Base-by-base conservation (phyloP, 2,329 filamentous ascomycete genomes). In the Colletotrichum orbiculare region DNA sequence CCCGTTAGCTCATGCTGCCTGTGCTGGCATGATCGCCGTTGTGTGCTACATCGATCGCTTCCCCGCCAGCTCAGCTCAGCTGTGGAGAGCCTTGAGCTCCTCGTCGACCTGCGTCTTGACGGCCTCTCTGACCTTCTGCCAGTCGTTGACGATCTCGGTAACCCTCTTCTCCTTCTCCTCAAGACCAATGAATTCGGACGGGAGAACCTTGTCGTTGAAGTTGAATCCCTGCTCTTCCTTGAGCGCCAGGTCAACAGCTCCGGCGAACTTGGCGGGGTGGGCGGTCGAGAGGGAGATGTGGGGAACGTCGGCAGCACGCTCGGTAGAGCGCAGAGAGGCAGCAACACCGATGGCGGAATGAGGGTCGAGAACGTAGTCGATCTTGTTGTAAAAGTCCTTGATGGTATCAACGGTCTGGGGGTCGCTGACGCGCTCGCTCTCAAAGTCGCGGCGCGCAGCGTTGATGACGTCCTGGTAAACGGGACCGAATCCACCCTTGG, bases 231-330 rank as follows among this genome's bases (percentile, higher is more conserved):
- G 76, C 74, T 92, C 84, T 8, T 86, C 86, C 68, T 88, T 85
- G 65, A 98, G 82, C 0, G 95, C 94, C 52, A 91, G 76, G 71
- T 94, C 91, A 2, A 99, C 95, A 0, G 94, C 94, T 38, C 88
- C 87, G 0, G 91, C 89, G 74, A 99, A 99, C 78, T 99, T 99
- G 67, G 95, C 96, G 0, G 96, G 95, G 78, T 99, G 96, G 2
- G 96, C 96, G 2, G 96, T 99, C 2, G 94, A 92, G 3, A 99
- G 87, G 1, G 93, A 89, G 72, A 99, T 91, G 76, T 97, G 91
- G n/a, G 78, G 83, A 56, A 89, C 79, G 13, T 81, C 81, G 2
- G 82, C 75, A 1, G 81, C 77, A 11, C 87, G 83, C 47, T 81
- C 75, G 39, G 92, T 83, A 3, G 92, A 94, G 63, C 94, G 86